Conservation (phyloP, 129 eudicot species). For the Tanacetum coccineum region DNA sequence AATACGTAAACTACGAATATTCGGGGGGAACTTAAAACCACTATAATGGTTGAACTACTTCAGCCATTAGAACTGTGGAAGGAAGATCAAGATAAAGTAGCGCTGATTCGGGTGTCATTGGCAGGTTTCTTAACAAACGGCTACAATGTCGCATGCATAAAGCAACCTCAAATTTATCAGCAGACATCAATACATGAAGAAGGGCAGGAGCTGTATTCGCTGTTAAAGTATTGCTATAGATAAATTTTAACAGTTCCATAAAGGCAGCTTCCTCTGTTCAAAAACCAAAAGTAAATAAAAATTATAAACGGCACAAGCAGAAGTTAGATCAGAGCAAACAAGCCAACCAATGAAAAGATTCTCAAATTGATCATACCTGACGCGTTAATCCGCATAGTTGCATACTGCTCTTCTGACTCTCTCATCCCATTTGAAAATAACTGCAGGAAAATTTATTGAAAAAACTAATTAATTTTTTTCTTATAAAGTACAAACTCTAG, state of each 20-base stretch:
- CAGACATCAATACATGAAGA: constrained; percentile 77
- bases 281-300: constrained; percentile 18
- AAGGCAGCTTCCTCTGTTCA: constrained; percentile 86
- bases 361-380: constrained; percentile 50
- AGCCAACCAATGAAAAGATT: background rate
- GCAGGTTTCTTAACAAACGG: constrained; percentile 41
- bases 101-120: constrained; percentile 83
- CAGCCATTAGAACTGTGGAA: constrained; percentile 52
- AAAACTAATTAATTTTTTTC: background rate
- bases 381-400: constrained; percentile 58
- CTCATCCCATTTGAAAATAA: constrained; percentile 78
- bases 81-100: constrained; percentile 83
- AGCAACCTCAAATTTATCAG: constrained; percentile 86
- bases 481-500: background rate
- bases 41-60: constrained; percentile 72
- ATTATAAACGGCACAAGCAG: too few relatives aligned
- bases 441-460: constrained; percentile 31
- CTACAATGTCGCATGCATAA: constrained; percentile 89
- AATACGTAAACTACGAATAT: too few relatives aligned
- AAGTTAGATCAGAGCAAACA: too few relatives aligned
- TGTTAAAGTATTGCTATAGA: constrained; percentile 61
- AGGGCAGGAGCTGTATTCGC: constrained; percentile 50
- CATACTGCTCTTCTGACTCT: constrained; percentile 59
- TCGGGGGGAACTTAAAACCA: too few relatives aligned
- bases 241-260: constrained; percentile 80